Evolutionary conservation across 202 grass and related monocot species (phyloP), one percentile per base, ranked within the genome.

Genomic region (Zizania palustris): DNA sequence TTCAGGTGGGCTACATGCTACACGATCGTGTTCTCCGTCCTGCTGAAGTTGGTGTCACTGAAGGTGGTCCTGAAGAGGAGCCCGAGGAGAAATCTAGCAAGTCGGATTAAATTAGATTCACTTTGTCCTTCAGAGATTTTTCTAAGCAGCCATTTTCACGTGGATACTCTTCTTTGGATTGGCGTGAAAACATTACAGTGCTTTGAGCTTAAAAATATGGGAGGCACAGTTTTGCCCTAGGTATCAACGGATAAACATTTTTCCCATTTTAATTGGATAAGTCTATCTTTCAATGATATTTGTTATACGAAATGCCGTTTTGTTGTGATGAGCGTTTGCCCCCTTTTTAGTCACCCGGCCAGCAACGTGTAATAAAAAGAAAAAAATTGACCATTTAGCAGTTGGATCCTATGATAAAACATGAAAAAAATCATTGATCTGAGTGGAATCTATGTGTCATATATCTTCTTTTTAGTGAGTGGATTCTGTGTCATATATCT

Each of bases 31-130:
- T 92, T 19, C 83, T 89, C n/a, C 86, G 90, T 20, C 86, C 90
- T 8, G 90, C 90, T 19, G 86, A 92, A 81, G 90, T 92, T 9
- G 90, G 86, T 81, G 90, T 93, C 48, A 84, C 90, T 19, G 46
- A 82, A 66, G 80, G 43, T 28, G 82, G 75, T 60, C 75, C 83
- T 14, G 75, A 66, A 80, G 83, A 85, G 15, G 68, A 50, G 67
- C 13, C 48, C n/a, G 82, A 64, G 9, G 59, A 84, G 18, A 67
- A 85, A 48, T 60, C 43, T 49, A 65, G 60, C 50, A 63, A 63
- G 57, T 76, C 35, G 1, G 50, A 72, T 19, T 73, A 66, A 78
- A 46, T 44, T 60, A n/a, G 55, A 44, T 35, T 16, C 28, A 74
- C 39, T 7, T 68, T 18, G 11, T 43, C 36, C 9, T 39, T 49